Evolutionary conservation across 495 filamentous ascomycete genomes (phyloP), one percentile per base, ranked within the genome.

Genomic region (Penicillium flavigenum): DNA sequence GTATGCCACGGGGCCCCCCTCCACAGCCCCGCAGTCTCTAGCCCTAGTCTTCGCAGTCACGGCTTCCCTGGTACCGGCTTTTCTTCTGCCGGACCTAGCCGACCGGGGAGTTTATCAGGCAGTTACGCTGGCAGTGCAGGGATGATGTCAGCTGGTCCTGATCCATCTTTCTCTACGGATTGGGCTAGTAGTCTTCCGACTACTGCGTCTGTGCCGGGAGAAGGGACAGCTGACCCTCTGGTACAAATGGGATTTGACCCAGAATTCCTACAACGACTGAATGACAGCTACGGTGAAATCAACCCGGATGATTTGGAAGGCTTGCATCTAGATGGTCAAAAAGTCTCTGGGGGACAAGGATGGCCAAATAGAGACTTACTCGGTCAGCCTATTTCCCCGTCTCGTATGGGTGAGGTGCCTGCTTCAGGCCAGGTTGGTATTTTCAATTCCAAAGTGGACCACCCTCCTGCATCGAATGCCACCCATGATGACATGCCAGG

Each of bases 241-340:
- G 65, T 75, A 32, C 75, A 75, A 58, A 74, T 76, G 68, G 74
- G 71, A 8, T 79, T 79, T 47, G 76, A 79, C 22, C 72, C 73
- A 8, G 69, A 68, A 22, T 74, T 77, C 32, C 53, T 79, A 47
- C 71, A 74, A 58, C 69, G 67, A 47, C 48, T 78, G 36, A 73
- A 73, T 43, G 65, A 72, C 12, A 66, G 63, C 51, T 76, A 76
- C 57, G 70, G 66, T 20, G 65, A 72, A 27, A 58, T 70, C 16
- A 62, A 62, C 26, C 59, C 63, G 8, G 65, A 67, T 50, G 61
- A 64, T 32, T 42, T 70, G 26, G 65, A 66, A 11, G 52, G n/a
- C 4, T 19, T 74, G 46, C 58, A 68, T 36, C 44, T 69, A 34
- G 64, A 63, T n/a, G 49, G 45, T 11, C 60, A 55, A 49, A 51